A percentile compares a stretch with the other conserved stretches of the same genome.
These are phyloP conservation scores for Tuber magnatum DNA, from an alignment of 495 filamentous ascomycete species.

Conservation along the genomic window DNA sequence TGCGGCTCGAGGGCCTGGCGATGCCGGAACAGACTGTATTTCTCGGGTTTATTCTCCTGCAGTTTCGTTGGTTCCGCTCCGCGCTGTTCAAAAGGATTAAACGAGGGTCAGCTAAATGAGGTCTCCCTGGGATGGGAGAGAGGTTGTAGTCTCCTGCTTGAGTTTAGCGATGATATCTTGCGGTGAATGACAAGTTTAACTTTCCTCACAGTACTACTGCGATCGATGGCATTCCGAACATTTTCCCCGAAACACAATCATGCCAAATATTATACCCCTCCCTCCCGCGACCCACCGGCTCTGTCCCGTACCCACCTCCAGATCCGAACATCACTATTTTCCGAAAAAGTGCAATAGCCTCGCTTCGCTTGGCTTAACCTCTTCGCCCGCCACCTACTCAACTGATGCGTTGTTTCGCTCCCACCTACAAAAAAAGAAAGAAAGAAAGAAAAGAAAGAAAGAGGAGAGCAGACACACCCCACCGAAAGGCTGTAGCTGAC, in stretches of 20 bases:
- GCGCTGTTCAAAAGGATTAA: neutral
- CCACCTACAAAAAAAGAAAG: neutral
- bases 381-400: neutral
- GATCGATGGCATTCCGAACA: neutral
- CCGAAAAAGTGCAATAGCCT: neutral
- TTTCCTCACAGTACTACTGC: neutral
- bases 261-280: neutral
- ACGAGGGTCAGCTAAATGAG: neutral
- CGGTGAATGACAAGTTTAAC: neutral
- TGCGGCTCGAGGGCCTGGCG: neutral
- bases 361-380: neutral
- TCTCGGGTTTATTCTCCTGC: neutral
- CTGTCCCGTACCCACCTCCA: neutral
- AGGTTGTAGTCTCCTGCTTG: neutral
- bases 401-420: constrained; percentile 1
- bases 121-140: neutral
- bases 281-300: neutral
- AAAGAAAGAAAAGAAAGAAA: neutral
- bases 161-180: neutral
- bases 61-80: neutral
- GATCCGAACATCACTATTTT: too few species aligned
- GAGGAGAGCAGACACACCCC: neutral
- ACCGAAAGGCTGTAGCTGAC: neutral
- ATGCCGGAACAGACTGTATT: neutral
- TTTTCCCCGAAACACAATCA: neutral